These are phyloP conservation scores for Penicillium sp. DNA, from an alignment of 2,329 filamentous ascomycete genomes.

Conservation along the genomic window DNA sequence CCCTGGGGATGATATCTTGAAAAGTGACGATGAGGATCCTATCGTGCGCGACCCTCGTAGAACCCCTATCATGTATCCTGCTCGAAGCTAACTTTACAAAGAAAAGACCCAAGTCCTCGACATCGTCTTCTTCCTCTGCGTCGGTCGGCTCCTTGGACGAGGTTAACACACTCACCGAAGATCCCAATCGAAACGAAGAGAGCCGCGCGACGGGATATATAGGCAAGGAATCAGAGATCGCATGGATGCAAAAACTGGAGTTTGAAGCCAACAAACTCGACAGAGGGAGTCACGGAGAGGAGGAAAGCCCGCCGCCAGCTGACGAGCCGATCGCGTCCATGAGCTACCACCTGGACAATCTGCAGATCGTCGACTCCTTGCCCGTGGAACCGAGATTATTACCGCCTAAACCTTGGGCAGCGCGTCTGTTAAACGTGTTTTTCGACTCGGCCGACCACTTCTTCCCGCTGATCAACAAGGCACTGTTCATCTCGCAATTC, in stretches of 20 bases:
- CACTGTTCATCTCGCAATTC: constrained; percentile 41
- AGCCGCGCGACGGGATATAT: constrained; percentile 13
- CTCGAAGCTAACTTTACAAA: background rate
- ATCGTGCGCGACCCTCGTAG: background rate
- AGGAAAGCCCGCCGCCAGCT: background rate
- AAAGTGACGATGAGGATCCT: background rate
- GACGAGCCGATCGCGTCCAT: background rate
- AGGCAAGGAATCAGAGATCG: constrained; percentile 10
- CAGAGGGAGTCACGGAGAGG: background rate
- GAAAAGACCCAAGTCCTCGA: background rate
- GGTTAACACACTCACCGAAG: constrained; percentile 9
- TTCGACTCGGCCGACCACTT: constrained; percentile 43
- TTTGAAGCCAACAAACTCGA: background rate
- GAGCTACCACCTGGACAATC: constrained; percentile 11
- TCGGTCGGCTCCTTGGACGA: constrained; percentile 4
- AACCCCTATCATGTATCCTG: background rate
- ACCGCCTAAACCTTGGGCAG: constrained; percentile 30
- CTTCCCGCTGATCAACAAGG: constrained; percentile 46
- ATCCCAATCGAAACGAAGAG: constrained; percentile 3
- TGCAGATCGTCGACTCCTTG: background rate
- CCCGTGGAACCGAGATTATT: background rate
- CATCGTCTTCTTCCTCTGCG: background rate
- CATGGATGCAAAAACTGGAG: constrained; percentile 12
- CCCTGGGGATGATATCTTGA: background rate
- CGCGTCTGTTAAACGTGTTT: constrained; percentile 43